Evolutionary conservation across 345 rosid species (phyloP).

Genomic region (Bruguiera sexangula): DNA sequence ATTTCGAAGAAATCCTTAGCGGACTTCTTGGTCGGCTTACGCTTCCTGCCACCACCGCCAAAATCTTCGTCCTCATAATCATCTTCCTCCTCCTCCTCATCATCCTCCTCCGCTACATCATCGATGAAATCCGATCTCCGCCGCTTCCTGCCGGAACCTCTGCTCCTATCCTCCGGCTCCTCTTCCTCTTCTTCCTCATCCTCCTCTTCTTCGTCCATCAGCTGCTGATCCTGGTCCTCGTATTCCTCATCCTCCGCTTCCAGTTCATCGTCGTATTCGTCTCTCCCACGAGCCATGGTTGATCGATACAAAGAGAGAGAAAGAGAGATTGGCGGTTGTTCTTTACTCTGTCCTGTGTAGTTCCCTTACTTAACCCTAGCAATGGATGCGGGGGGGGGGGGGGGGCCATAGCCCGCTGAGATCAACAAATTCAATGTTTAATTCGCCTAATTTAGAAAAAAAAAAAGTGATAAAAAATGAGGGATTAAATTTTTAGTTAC

Average conservation of each 20-base stretch:
- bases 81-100: slow-evolving; percentile 65
- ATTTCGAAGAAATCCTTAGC: slow-evolving; percentile 52
- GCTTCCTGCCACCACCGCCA: slow-evolving; percentile 36
- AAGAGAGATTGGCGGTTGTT: too few species aligned
- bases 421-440: too few species aligned
- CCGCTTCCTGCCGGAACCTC: slow-evolving; percentile 50
- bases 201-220: slow-evolving; percentile 48
- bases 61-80: slow-evolving; percentile 59
- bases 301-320: neutral
- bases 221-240: slow-evolving; percentile 41
- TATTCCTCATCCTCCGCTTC: slow-evolving; percentile 44
- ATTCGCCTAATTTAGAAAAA: too few species aligned
- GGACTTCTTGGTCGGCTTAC: slow-evolving; percentile 39
- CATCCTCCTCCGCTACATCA: slow-evolving; percentile 86
- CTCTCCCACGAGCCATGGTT: slow-evolving; percentile 46
- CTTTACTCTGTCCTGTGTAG: too few species aligned
- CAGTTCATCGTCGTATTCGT: slow-evolving; percentile 45
- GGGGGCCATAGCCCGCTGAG: too few species aligned
- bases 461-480: too few species aligned
- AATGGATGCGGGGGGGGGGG: too few species aligned
- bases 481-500: too few species aligned
- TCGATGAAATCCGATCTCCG: slow-evolving; percentile 76
- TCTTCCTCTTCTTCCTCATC: slow-evolving; percentile 43
- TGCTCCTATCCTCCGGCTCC: slow-evolving; percentile 25
- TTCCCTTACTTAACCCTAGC: too few species aligned